phyloP scores from a whole-genome alignment of 257 asterid genomes.

The Solanum gracilifrons region DNA sequence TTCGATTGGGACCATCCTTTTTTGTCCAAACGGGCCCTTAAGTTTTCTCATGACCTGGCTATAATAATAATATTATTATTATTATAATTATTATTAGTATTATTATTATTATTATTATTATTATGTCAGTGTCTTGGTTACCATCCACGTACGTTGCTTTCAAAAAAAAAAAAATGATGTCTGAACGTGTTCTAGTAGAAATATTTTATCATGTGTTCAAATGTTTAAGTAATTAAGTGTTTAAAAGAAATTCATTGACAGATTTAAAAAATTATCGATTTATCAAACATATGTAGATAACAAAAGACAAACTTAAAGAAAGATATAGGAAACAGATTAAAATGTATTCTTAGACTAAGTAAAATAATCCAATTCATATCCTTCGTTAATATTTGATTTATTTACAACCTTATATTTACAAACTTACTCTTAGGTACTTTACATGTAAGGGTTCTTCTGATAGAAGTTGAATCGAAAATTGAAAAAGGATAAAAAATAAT shows the following conservation, averaged over 20 bases:
- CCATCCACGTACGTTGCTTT: not conserved
- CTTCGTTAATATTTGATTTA: not conserved
- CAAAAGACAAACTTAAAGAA: not conserved
- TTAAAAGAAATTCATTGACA: too few relatives aligned
- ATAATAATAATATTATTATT: too few relatives aligned
- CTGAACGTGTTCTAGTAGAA: rapidly evolving
- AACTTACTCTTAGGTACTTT: not conserved
- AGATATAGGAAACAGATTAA: not conserved
- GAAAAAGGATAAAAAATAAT: not conserved
- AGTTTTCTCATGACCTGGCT: not conserved
- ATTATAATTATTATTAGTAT: too few relatives aligned
- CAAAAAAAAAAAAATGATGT: not conserved
- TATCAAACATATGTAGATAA: too few relatives aligned
- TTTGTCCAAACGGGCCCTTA: not conserved
- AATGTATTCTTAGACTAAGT: not conserved
- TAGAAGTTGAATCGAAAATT: not conserved
- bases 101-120: too few relatives aligned
- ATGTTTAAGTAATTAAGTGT: too few relatives aligned
- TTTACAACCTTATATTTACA: not conserved
- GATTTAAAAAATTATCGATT: not conserved
- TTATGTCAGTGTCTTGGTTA: not conserved
- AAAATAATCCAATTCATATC: not conserved
- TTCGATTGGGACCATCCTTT: not conserved
- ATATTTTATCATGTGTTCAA: not conserved
- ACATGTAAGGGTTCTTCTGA: not conserved